These are phyloP conservation scores for Poa annua DNA, from an alignment of 176 grass and related monocot genomes.

Conservation along the genomic window DNA sequence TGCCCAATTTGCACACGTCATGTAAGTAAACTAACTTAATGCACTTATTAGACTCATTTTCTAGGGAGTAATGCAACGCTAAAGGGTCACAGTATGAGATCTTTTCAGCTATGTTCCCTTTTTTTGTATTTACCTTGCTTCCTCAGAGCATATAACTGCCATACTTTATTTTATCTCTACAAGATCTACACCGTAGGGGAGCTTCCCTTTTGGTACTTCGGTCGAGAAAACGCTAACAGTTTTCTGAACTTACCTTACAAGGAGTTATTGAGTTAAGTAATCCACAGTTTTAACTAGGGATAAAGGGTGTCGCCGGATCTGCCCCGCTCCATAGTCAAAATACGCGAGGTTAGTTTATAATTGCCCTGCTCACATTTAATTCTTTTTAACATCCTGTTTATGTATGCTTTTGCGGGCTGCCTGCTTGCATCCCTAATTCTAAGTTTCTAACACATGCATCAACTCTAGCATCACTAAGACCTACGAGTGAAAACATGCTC, in stretches of 20 bases:
- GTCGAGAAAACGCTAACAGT: neutral
- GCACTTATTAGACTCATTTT: neutral
- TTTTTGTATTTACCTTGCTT: no score
- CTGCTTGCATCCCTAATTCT: no score
- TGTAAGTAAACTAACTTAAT: conserved; percentile 1
- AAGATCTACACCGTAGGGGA: no score
- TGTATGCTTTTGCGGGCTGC: no score
- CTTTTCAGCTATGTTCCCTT: neutral
- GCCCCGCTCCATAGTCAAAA: no score
- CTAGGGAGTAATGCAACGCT: neutral
- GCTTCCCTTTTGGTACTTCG: no score
- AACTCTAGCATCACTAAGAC: neutral
- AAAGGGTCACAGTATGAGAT: neutral
- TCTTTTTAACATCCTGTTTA: no score
- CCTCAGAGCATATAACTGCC: no score
- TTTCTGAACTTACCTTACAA: neutral
- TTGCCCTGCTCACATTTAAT: no score
- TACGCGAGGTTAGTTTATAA: no score
- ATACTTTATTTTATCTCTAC: no score
- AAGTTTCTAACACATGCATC: neutral
- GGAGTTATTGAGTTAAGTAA: neutral
- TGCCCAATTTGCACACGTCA: neutral
- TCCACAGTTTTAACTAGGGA: neutral
- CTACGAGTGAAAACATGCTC: conserved; percentile 3
- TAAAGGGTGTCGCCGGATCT: no score